Evolutionary conservation across 768 basidiomycete species (phyloP).

Genomic region (Lentinula boryana): DNA sequence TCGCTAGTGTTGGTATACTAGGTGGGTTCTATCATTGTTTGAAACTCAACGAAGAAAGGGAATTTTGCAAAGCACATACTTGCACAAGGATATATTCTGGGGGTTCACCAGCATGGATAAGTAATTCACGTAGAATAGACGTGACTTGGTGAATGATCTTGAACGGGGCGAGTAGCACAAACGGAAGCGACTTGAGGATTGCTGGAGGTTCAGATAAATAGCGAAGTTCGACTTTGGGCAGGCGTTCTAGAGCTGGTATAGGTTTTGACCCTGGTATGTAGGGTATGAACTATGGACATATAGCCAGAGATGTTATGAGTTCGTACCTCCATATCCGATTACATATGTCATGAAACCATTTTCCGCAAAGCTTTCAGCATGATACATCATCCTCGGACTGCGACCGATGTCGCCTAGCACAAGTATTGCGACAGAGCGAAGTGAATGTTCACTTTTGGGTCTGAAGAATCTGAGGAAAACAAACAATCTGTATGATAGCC

Average conservation of each 20-base stretch:
- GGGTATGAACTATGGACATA: background rate
- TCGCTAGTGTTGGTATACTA: constrained; percentile 85
- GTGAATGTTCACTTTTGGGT: constrained; percentile 30
- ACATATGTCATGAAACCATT: constrained; percentile 72
- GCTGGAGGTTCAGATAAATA: constrained; percentile 64
- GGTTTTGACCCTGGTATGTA: constrained; percentile 62
- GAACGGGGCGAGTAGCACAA: constrained; percentile 69
- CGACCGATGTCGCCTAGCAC: constrained; percentile 96
- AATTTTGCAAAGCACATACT: constrained; percentile 36
- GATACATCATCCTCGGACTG: constrained; percentile 98
- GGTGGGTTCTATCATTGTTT: constrained; percentile 75
- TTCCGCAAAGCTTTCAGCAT: constrained; percentile 86
- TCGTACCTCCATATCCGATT: constrained; percentile 80
- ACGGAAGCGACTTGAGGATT: constrained; percentile 49
- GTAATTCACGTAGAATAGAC: constrained; percentile 54
- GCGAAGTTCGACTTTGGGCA: constrained; percentile 57
- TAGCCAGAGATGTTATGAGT: background rate
- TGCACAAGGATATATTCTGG: constrained; percentile 89
- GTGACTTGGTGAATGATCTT: constrained; percentile 72
- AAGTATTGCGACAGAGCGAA: constrained; percentile 78
- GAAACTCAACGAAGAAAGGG: background rate
- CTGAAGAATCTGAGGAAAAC: constrained; percentile 20
- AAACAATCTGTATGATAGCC: constrained; percentile 25
- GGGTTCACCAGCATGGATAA: constrained; percentile 54
- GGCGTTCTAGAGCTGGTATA: constrained; percentile 62